Base-by-base conservation (phyloP, 2,329 filamentous ascomycete genomes). In the Epichloe baconii region DNA sequence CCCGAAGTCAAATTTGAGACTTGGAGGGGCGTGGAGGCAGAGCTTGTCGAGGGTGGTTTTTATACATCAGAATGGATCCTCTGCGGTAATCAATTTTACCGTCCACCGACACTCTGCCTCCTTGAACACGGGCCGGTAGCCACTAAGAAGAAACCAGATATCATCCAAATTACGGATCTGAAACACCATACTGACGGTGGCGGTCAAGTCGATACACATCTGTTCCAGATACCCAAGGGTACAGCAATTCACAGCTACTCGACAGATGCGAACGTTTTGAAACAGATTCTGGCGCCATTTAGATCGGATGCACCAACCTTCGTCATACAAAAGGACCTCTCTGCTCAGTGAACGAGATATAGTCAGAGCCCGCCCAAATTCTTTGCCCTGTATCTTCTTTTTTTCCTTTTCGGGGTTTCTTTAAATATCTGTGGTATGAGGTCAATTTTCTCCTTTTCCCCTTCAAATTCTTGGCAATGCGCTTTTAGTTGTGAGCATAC, bases 21-120 rank as follows among this genome's bases (percentile, higher is more conserved):
- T 60, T 93, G 87, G 87, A 73, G 73, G 53, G 67, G 70, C 15
- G 74, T 77, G 44, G 86, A 93, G 66, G 66, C 67, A 48, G 70
- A 74, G 23, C 68, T 91, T 52, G 77, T 86, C 46, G 68, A 78
- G 1, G 79, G 76, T 12, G 85, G 84, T 15, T 91, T 83, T 74
- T 91, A 93, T 57, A 70, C 67, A n/a, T 66, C 68, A 5, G 64
- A 67, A 41, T 66, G 64, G 62, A 64, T 70, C 40, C 55, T 64
- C 26, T 69, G 64, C 52, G 59, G 59, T 43, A 60, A 59, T 7
- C 52, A 57, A 14, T 66, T 63, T 52, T 69, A 68, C 50, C 59
- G 61, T 21, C 63, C 67, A 14, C 67, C 67, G 12, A 69, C 67
- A 7, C 61, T 63, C 14, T 70, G 67, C 59, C 59, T 54, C 41